Evolutionary conservation across 2,329 filamentous ascomycete species (phyloP), one percentile per base, ranked within the genome.

Genomic region (Phaeosphaeriaceae sp.): DNA sequence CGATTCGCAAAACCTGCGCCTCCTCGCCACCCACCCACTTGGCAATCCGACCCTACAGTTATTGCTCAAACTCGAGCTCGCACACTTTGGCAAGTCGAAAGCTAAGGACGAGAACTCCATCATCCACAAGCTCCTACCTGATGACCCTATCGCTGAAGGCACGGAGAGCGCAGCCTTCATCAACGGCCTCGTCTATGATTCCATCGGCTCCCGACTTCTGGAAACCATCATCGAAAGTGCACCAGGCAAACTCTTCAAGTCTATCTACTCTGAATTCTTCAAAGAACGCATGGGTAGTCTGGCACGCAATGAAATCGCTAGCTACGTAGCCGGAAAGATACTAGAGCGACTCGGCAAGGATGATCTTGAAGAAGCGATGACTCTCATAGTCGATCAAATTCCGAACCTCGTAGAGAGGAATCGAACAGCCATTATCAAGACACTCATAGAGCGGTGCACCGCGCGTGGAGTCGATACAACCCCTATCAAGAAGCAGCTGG

Each of bases 21-120:
- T 95, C 2, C 82, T 99, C 56, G 92, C 94, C 1, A 93, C 89
- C 20, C 94, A 98, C 71, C 92, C 91, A 4, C 91, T 94, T 1
- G 95, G 93, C 48, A 97, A 97, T 70, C 95, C 95, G 0, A 91
- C 93, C 0, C 83, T 99, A n/a, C 95, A 98, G 75, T 85, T 98
- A 1, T 82, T 99, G 27, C 82, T 99, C 3, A 91, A 93, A 72
- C 83, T 99, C 17, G 95, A 99, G 71, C 86, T 98, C 48, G 85
- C 88, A 0, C 83, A 91, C 58, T 90, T 90, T 64, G 87, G 86
- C 51, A 90, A 91, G 65, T 83, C 85, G 54, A 87, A 87, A 61
- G 85, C 83, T 3, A 88, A 87, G 63, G 86, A 91, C 61, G 80
- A 86, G 7, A 86, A 85, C 44, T 87, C 90, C 0, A 86, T 98